Base-by-base conservation (phyloP, 805 yeast species). In the Myxozyma neotropica region DNA sequence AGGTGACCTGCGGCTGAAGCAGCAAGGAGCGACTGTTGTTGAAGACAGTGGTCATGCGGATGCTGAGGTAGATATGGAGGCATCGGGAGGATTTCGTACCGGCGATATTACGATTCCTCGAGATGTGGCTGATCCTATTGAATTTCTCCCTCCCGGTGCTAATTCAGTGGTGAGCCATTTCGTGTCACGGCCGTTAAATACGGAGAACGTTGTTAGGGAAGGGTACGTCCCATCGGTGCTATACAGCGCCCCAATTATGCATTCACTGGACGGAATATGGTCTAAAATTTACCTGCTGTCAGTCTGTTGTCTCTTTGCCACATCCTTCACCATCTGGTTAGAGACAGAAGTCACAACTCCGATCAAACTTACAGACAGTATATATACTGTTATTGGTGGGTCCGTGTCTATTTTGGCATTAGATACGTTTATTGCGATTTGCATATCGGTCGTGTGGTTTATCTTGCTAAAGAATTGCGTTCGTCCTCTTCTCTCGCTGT, bases 361-460 rank as follows among this genome's bases (percentile, higher is more conserved):
- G 21, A 55, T 54, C 15, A 68, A 70, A 19, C 56, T 69, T 13
- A 68, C 71, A 12, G 74, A 71, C 46, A 69, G 71, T 33, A 65
- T 71, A 29, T 71, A 68, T 55, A 64, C 69, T 2, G 65, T 66
- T 15, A 23, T 71, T 29, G 59, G 64, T 23, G 58, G 68, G 6
- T 71, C 74, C 3, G 48, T 59, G 29, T 45, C 67, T 23, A 55
- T 65, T 24, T 58, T 72, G 40, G 64, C 59, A 3, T 39, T 63
- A 12, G 66, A 70, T 40, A 63, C 69, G 4, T 21, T 69, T 12
- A 40, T 69, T 8, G 72, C 74, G 3, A 43, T 63, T 7, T 55
- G 67, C 39, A 61, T 70, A 17, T 51, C 72, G 5, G 42, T 65
- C 1, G 68, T 74, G 3, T 59, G 76, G 76, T 64, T 73, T 10